Evolutionary conservation across 176 grass and related monocot genomes (phyloP), one percentile per base, ranked within the genome.

Genomic region (Pharus latifolius): DNA sequence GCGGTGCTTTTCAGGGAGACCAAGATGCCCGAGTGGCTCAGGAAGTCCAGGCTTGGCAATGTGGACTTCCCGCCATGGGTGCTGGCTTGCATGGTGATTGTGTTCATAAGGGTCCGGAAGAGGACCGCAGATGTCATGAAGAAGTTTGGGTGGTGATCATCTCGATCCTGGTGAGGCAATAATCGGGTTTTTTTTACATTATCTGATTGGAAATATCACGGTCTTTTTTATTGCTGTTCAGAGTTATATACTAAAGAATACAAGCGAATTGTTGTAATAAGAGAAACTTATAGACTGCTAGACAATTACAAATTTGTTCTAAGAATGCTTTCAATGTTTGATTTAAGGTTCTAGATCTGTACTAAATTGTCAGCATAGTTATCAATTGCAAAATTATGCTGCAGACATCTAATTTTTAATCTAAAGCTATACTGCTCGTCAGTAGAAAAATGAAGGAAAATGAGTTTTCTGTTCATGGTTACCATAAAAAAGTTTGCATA

Each of bases 21-120:
- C 1, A 91, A 88, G 79, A 76, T 75, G 20, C 95, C 87, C 0
- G 65, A 90, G 23, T 98, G 95, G 90, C 68, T 98, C 26, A 79
- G 65, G 44, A 28, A 34, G 22, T 85, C 83, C 6, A 80, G 25
- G 24, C 45, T 93, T 7, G 78, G 82, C 17, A 45, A 33, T 20
- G 34, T 83, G 47, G 88, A 42, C 35, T 98, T 98, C 68, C 87
- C 95, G 62, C 95, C 95, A 23, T 98, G 95, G 95, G 64, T 94
- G 50, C 51, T 98, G 49, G 95, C 90, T 83, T 98, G 87, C 57
- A 60, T 90, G 10, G 76, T 94, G 2, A 91, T 94, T 52, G 78
- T 83, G 40, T 98, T 98, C 75, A 73, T 68, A 52, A 83, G 95
- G 27, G 72, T 94, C 26, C 73, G 82, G 31, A 98, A 98, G 82